A percentile compares a stretch with the other conserved stretches of the same genome.
These are phyloP conservation scores for Coemansia sp. DNA, from an alignment of 192 early-diverging fungal genomes.

Conservation along the genomic window DNA sequence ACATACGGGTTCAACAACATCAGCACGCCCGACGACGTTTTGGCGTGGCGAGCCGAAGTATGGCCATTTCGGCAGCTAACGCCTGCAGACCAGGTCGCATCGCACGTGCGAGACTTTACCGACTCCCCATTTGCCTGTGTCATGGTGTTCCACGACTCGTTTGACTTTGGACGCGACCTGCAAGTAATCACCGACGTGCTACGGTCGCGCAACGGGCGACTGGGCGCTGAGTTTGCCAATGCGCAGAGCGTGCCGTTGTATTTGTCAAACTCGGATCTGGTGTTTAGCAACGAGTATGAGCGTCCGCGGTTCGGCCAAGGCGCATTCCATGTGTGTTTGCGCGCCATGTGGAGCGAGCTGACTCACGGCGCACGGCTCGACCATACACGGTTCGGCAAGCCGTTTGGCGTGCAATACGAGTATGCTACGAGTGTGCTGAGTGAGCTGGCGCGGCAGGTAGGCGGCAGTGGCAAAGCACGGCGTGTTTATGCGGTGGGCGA, in stretches of 20 bases:
- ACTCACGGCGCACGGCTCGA: conserved; percentile 50
- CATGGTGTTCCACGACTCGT: conserved; percentile 85
- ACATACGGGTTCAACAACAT: conserved; percentile 70
- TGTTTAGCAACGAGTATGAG: conserved; percentile 87
- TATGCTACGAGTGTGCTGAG: conserved; percentile 63
- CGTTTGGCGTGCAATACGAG: conserved; percentile 70
- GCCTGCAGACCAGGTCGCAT: conserved; percentile 6
- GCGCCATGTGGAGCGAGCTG: conserved; percentile 63
- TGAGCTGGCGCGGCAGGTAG: conserved; percentile 9
- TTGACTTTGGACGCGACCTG: conserved; percentile 85
- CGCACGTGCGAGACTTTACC: conserved; percentile 25
- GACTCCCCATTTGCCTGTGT: conserved; percentile 63
- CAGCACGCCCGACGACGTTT: conserved; percentile 67
- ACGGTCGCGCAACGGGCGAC: conserved; percentile 56
- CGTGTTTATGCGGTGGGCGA: conserved; percentile 65
- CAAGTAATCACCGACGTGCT: conserved; percentile 78
- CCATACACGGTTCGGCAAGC: conserved; percentile 81
- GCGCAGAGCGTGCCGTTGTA: conserved; percentile 71
- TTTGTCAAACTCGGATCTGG: conserved; percentile 69
- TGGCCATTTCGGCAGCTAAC: conserved; percentile 64
- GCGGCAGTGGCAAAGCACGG: not conserved
- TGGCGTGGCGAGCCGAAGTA: conserved; percentile 60
- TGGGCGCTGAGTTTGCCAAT: conserved; percentile 57
- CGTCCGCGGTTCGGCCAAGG: conserved; percentile 80
- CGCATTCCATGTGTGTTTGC: conserved; percentile 70